Percentiles rank a stretch among this genome's conserved stretches.
phyloP scores from a whole-genome alignment of 108 stramenopile genomes.

The Conticribra guillardii region DNA sequence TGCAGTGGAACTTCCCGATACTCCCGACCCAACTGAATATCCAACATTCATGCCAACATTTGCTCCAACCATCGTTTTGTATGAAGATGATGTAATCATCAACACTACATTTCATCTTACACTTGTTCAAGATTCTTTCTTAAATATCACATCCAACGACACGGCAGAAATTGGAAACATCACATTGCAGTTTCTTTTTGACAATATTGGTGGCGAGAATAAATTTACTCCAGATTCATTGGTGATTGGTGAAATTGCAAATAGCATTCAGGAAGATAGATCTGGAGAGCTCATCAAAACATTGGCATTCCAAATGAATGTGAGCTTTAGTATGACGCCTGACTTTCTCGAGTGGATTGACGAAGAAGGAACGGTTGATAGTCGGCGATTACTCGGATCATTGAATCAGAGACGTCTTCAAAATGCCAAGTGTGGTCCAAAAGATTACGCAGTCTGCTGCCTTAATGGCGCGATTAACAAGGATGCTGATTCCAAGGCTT shows the following conservation, averaged over 20 bases:
- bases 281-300: background rate
- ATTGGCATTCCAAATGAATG: background rate
- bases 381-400: background rate
- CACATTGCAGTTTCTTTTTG: background rate
- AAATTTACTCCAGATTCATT: background rate
- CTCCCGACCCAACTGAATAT: background rate
- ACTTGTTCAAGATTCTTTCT: background rate
- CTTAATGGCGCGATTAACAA: background rate
- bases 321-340: background rate
- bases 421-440: background rate
- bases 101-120: background rate
- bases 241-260: background rate
- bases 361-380: background rate
- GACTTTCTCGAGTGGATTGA: background rate
- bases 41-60: background rate
- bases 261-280: background rate
- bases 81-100: background rate
- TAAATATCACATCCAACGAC: background rate
- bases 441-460: background rate
- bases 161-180: background rate
- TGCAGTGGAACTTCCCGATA: background rate
- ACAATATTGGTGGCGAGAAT: background rate
- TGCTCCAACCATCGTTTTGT: background rate
- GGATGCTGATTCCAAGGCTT: background rate
- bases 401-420: background rate